Percentiles rank a stretch among this genome's conserved stretches.
These are phyloP conservation scores for Fraxinus anomala DNA, from an alignment of 257 asterid genomes.

Conservation along the genomic window DNA sequence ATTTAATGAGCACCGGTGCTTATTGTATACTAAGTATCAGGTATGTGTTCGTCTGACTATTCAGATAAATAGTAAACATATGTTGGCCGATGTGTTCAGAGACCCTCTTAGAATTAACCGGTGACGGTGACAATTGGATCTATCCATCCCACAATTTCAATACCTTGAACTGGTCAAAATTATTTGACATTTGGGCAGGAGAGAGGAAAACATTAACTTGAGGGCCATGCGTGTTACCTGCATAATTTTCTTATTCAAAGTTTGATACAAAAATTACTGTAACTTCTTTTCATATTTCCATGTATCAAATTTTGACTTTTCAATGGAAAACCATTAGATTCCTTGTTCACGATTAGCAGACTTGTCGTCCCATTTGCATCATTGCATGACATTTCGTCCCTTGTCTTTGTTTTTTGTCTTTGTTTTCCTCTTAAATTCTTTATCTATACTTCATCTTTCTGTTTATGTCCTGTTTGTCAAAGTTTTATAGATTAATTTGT, in stretches of 20 bases:
- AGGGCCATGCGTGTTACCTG: constrained; percentile 9
- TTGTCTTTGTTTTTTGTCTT: too few relatives aligned
- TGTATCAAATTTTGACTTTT: not conserved
- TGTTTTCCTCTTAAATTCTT: not conserved
- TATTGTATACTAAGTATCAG: too few relatives aligned
- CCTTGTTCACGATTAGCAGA: constrained; percentile 3
- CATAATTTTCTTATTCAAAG: not conserved
- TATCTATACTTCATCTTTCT: not conserved
- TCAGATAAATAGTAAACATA: not conserved
- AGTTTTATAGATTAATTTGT: not conserved
- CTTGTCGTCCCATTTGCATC: not conserved
- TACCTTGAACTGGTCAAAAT: not conserved
- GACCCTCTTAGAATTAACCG: not conserved
- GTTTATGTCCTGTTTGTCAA: constrained; percentile 14
- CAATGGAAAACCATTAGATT: constrained; percentile 26
- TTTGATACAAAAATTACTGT: not conserved
- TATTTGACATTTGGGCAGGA: not conserved
- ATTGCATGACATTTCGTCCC: too few relatives aligned
- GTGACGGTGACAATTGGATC: not conserved
- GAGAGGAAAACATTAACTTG: not conserved
- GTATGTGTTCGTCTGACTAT: too few relatives aligned
- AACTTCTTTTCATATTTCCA: too few relatives aligned
- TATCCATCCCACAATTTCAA: not conserved
- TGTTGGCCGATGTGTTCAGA: not conserved
- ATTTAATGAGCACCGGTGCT: too few relatives aligned